Evolutionary conservation across 1,284 basidiomycete species (phyloP).

Genomic region (Peniophora sp.): DNA sequence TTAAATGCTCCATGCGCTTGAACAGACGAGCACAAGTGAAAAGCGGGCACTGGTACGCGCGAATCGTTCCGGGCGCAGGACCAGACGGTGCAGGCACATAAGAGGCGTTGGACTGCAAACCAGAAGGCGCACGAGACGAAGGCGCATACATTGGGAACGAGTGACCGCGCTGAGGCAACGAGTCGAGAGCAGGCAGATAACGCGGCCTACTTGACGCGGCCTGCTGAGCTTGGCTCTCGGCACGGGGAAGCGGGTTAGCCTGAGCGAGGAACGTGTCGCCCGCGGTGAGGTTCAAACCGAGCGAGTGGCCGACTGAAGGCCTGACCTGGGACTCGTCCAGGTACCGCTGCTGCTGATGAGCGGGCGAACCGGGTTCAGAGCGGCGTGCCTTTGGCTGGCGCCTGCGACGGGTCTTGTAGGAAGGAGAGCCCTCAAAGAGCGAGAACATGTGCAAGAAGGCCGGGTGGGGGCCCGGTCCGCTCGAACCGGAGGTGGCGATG

Average conservation of each 20-base stretch:
- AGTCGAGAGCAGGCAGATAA: conserved; percentile 5
- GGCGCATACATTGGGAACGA: conserved; percentile 11
- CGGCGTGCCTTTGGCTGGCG: conserved; percentile 13
- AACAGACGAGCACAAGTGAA: conserved; percentile 77
- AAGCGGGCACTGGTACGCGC: conserved; percentile 72
- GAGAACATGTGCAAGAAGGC: conserved; percentile 64
- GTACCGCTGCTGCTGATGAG: neutral
- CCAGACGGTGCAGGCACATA: conserved; percentile 2
- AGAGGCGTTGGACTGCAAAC: too few relatives aligned
- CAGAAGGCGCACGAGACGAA: neutral
- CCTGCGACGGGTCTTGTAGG: conserved; percentile 75
- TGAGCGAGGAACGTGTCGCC: conserved; percentile 12
- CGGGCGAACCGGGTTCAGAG: conserved; percentile 1
- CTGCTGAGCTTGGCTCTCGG: conserved; percentile 4
- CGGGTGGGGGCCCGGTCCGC: conserved; percentile 24
- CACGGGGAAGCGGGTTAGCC: conserved; percentile 7
- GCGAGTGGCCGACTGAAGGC: conserved; percentile 10
- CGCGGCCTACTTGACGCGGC: too few relatives aligned
- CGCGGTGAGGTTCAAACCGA: conserved; percentile 9
- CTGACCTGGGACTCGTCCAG: conserved; percentile 13
- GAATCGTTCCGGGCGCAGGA: conserved; percentile 29
- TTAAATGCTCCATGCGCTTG: conserved; percentile 86
- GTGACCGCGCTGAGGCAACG: conserved; percentile 7
- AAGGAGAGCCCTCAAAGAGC: conserved; percentile 75
- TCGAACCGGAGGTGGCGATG: conserved; percentile 14